phyloP scores from a whole-genome alignment of 306 rosid genomes.

The Morella rubra region DNA sequence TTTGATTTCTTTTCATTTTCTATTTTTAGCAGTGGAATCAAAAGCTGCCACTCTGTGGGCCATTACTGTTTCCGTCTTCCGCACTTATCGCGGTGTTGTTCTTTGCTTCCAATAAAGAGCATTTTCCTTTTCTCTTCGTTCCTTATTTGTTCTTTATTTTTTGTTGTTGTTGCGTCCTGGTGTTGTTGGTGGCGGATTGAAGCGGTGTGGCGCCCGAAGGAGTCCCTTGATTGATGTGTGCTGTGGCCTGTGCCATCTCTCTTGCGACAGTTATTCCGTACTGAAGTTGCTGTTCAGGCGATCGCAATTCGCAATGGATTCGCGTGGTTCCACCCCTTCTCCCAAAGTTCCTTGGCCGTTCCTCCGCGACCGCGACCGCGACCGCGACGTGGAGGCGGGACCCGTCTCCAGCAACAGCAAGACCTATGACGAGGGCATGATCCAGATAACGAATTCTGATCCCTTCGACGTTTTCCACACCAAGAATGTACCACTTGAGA shows the following conservation, averaged over 20 bases:
- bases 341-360: constrained; percentile 46
- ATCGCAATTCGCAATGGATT: constrained; percentile 41
- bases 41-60: too few species aligned
- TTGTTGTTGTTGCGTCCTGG: too few species aligned
- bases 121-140: too few species aligned
- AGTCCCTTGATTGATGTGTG: constrained; percentile 8
- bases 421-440: constrained; percentile 11
- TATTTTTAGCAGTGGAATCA: too few species aligned
- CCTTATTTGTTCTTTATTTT: too few species aligned
- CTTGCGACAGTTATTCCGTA: constrained; percentile 18
- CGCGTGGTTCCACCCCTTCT: constrained; percentile 58
- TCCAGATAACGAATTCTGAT: constrained; percentile 32
- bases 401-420: neutral
- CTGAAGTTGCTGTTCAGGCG: neutral
- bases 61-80: too few species aligned
- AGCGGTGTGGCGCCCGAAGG: neutral
- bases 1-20: too few species aligned
- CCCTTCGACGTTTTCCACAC: constrained; percentile 76
- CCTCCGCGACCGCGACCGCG: constrained; percentile 19
- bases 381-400: constrained; percentile 33
- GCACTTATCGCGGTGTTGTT: too few species aligned
- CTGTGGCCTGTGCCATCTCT: constrained; percentile 27
- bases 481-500: constrained; percentile 67
- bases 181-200: too few species aligned
- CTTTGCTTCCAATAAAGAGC: too few species aligned